Evolutionary conservation across 768 basidiomycete species (phyloP).

Genomic region (Lactarius akahatsu): DNA sequence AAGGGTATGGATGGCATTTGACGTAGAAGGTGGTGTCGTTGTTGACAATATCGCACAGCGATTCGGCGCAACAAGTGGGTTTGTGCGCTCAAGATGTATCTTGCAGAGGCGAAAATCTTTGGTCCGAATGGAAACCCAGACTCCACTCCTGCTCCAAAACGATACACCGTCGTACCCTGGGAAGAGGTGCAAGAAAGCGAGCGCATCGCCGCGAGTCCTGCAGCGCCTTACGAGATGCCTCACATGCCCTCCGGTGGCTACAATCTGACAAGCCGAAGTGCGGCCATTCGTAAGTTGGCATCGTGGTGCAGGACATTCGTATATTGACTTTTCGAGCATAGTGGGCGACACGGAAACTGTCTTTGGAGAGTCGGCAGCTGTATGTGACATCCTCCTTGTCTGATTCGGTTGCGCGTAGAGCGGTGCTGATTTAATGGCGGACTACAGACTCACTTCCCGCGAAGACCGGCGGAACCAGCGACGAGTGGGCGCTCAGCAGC

Average conservation of each 20-base stretch:
- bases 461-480: slow-evolving; percentile 19
- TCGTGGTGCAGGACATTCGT: not conserved
- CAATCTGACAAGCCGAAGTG: slow-evolving; percentile 19
- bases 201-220: not conserved
- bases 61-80: slow-evolving; percentile 91
- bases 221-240: slow-evolving; percentile 29
- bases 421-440: slow-evolving; percentile 25
- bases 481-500: not conserved
- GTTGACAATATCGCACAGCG: slow-evolving; percentile 39
- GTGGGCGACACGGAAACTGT: slow-evolving; percentile 46
- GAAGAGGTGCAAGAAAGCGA: slow-evolving; percentile 50
- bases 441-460: slow-evolving; percentile 23
- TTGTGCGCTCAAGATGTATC: slow-evolving; percentile 73
- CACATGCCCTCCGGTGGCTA: slow-evolving; percentile 30
- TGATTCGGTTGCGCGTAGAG: slow-evolving; percentile 4
- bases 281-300: slow-evolving; percentile 12
- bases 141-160: slow-evolving; percentile 50
- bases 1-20: slow-evolving; percentile 46
- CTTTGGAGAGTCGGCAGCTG: slow-evolving; percentile 43
- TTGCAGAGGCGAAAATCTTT: slow-evolving; percentile 69
- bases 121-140: slow-evolving; percentile 61
- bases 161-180: slow-evolving; percentile 75
- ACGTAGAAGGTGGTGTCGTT: not conserved
- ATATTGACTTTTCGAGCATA: slow-evolving; percentile 26
- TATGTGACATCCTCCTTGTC: slow-evolving; percentile 13